These are phyloP conservation scores for Cladosporium sphaerospermum DNA, from an alignment of 2,329 filamentous ascomycete species.

Conservation along the genomic window DNA sequence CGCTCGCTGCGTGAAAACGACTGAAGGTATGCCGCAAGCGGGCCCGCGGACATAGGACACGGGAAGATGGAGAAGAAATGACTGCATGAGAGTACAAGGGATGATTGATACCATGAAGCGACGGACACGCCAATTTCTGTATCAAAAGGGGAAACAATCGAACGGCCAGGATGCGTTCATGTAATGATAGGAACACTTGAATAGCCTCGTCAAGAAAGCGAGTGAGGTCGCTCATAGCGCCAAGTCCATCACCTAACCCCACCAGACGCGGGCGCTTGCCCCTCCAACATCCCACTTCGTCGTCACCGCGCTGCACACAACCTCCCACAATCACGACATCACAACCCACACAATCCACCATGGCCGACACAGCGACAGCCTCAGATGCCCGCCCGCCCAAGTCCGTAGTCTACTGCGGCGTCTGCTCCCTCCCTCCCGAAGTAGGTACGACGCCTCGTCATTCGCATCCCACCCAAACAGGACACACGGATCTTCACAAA, in stretches of 20 bases:
- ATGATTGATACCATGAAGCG: too few species aligned
- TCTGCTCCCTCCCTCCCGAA: constrained; percentile 62
- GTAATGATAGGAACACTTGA: too few species aligned
- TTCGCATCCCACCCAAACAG: not conserved
- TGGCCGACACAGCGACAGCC: constrained; percentile 26
- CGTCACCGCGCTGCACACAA: constrained; percentile 1
- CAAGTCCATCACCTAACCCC: not conserved
- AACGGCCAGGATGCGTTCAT: too few species aligned
- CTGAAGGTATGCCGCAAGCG: too few species aligned
- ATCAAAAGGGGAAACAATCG: too few species aligned
- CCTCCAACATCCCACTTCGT: constrained; percentile 1
- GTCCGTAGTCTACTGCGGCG: constrained; percentile 57
- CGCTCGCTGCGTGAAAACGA: too few species aligned
- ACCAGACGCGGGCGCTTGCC: constrained; percentile 2
- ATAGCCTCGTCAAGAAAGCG: not conserved
- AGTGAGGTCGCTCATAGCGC: not conserved
- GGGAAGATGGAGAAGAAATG: too few species aligned
- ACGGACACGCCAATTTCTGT: too few species aligned
- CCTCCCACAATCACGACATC: not conserved
- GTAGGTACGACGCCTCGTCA: constrained; percentile 43
- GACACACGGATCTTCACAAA: not conserved
- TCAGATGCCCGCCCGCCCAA: constrained; percentile 37
- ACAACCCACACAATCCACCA: constrained; percentile 9
- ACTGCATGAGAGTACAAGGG: too few species aligned
- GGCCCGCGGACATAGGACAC: too few species aligned